Percentiles rank a stretch among this genome's conserved stretches.
These are phyloP conservation scores for Fusarium tjaetaba DNA, from an alignment of 2,329 filamentous ascomycete species.

Conservation along the genomic window DNA sequence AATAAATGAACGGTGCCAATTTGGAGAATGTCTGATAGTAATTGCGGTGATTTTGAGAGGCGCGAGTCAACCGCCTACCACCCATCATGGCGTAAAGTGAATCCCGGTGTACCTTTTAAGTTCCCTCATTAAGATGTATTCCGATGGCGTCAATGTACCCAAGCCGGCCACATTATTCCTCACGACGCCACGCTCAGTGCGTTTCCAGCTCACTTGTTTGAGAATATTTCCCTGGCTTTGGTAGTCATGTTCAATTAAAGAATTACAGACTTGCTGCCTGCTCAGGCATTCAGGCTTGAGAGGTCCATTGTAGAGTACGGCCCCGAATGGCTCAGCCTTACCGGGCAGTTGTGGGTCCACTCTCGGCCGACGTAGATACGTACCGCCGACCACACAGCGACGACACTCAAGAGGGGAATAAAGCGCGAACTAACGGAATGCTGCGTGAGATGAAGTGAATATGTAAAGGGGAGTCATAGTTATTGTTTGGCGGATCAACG, in stretches of 20 bases:
- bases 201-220: fast-evolving
- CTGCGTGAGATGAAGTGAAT: too few relatives aligned
- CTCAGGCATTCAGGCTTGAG: not conserved
- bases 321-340: not conserved
- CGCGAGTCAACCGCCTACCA: not conserved
- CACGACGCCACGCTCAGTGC: not conserved
- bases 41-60: not conserved
- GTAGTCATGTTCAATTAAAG: not conserved
- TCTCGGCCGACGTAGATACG: not conserved
- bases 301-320: not conserved
- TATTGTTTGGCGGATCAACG: too few relatives aligned
- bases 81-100: not conserved
- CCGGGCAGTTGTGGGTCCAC: not conserved
- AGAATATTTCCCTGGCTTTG: fast-evolving
- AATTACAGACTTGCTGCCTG: not conserved
- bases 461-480: too few relatives aligned
- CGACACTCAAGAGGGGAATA: too few relatives aligned
- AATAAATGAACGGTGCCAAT: not conserved
- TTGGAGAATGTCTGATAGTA: too few relatives aligned
- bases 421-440: too few relatives aligned
- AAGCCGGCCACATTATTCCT: too few relatives aligned
- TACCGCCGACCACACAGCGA: not conserved
- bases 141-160: too few relatives aligned
- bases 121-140: too few relatives aligned
- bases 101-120: too few relatives aligned